These are phyloP conservation scores for Coelastrella sp. DNA, from an alignment of 139 green algal genomes.

Conservation along the genomic window DNA sequence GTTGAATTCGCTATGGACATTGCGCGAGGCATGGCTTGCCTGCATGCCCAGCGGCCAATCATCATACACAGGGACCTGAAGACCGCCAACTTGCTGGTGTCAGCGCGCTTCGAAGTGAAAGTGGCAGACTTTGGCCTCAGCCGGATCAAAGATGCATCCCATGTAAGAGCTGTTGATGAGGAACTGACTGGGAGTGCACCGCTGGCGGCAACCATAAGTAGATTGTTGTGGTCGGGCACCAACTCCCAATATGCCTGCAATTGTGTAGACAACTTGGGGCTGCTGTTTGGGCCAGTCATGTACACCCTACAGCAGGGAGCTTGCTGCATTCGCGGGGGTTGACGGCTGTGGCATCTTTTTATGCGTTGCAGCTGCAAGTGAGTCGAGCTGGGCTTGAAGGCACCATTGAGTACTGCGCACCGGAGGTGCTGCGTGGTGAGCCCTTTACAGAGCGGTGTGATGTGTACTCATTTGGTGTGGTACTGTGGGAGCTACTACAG, in stretches of 20 bases:
- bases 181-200: neutral
- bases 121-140: constrained; percentile 70
- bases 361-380: constrained; percentile 39
- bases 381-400: constrained; percentile 56
- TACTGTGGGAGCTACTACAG: constrained; percentile 69
- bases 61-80: constrained; percentile 74
- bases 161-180: constrained; percentile 35
- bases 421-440: constrained; percentile 72
- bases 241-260: neutral
- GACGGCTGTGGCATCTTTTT: neutral
- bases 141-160: constrained; percentile 69
- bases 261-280: neutral
- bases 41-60: constrained; percentile 66
- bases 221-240: neutral
- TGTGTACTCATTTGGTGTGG: constrained; percentile 64
- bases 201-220: neutral
- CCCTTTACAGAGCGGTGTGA: constrained; percentile 70
- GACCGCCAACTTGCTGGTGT: constrained; percentile 72
- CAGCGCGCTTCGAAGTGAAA: constrained; percentile 69
- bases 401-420: constrained; percentile 73
- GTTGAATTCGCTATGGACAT: constrained; percentile 71
- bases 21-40: constrained; percentile 67
- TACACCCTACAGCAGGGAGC: neutral
- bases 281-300: neutral
- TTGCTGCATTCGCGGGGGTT: neutral